Base-by-base conservation (phyloP, 108 stramenopile species). In the Pseudonitzschia delicatissima region DNA sequence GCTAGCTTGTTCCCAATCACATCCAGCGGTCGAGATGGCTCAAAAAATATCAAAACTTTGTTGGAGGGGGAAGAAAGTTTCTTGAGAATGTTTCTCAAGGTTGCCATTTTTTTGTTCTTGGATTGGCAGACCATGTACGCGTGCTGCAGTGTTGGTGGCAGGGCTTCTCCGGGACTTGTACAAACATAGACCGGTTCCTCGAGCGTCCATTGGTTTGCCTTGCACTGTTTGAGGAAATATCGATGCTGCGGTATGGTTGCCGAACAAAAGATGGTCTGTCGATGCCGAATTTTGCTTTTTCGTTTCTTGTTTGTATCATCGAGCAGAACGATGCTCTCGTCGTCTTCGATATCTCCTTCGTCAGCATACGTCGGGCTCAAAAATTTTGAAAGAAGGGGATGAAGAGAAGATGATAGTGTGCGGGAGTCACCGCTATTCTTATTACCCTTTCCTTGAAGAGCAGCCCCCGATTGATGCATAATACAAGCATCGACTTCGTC, bases 401-500 rank as follows among this genome's bases (percentile, higher is more conserved):
- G 91, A 45, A 97, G 75, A 28, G 83, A 70, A 18, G 83, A 82
- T 0, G 88, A 68, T 26, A 73, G 23, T 45, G 52, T 57, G 28
- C 32, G 11, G 20, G 62, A 13, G 17, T 48, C 58, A 20, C 20
- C 21, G 47, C 29, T 36, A 7, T 17, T 9, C 26, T 53, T 61
- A 5, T 12, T 26, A 21, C 7, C 40, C 5, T 23, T 40, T 35
- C 60, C 60, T 36, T 61, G 60, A 12, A 70, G 61, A 15, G 69
- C 45, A 18, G 59, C 57, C 33, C 81, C 81, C 2, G 74, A 81
- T 61, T 74, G 73, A 29, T 83, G 78, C 12, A 82, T 40, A 26
- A 93, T 64, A 68, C 90, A 93, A 3, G 90, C 88, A 80, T 95
- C 92, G 1, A 95, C 95, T 72, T 97, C 97, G 80, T 97, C 97